These are phyloP conservation scores for Cerioporus squamosus DNA, from an alignment of 1,284 basidiomycete species.

Conservation along the genomic window DNA sequence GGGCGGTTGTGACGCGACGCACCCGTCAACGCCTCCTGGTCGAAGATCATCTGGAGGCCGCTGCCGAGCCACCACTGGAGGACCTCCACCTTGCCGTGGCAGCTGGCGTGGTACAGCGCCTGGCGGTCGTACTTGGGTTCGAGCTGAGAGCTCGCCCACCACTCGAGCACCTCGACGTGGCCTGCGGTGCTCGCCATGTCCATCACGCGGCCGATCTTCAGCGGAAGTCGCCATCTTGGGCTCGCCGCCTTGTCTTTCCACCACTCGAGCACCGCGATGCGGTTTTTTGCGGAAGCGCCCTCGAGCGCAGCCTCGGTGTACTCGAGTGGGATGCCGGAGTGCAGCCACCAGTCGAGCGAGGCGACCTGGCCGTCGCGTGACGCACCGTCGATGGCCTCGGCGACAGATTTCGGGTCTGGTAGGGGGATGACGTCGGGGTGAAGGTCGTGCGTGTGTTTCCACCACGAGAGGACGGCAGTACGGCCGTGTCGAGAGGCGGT, in stretches of 20 bases:
- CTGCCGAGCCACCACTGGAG: conserved; percentile 84
- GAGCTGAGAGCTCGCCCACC: conserved; percentile 80
- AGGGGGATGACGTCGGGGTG: conserved; percentile 59
- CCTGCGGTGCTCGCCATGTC: conserved; percentile 78
- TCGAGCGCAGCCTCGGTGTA: conserved; percentile 80
- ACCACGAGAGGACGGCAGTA: conserved; percentile 76
- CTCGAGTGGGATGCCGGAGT: conserved; percentile 58
- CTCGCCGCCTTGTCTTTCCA: conserved; percentile 53
- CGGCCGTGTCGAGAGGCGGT: conserved; percentile 77
- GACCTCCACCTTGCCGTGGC: conserved; percentile 79
- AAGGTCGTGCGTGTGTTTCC: conserved; percentile 67
- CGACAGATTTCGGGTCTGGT: conserved; percentile 53
- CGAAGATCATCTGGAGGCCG: conserved; percentile 75
- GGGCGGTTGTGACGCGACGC: conserved; percentile 80
- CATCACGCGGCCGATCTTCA: conserved; percentile 82
- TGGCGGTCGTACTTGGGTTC: conserved; percentile 78
- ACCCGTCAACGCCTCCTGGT: conserved; percentile 75
- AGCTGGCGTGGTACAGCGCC: conserved; percentile 76
- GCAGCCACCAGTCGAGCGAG: conserved; percentile 76
- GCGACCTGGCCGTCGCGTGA: conserved; percentile 68
- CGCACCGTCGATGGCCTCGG: conserved; percentile 72
- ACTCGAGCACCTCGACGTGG: conserved; percentile 72
- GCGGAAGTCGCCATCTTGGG: conserved; percentile 44
- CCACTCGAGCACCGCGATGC: conserved; percentile 76
- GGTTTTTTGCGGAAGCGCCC: conserved; percentile 74